Evolutionary conservation across 805 yeast species (phyloP).

Genomic region (Sugiyamaella qingdaonensis): DNA sequence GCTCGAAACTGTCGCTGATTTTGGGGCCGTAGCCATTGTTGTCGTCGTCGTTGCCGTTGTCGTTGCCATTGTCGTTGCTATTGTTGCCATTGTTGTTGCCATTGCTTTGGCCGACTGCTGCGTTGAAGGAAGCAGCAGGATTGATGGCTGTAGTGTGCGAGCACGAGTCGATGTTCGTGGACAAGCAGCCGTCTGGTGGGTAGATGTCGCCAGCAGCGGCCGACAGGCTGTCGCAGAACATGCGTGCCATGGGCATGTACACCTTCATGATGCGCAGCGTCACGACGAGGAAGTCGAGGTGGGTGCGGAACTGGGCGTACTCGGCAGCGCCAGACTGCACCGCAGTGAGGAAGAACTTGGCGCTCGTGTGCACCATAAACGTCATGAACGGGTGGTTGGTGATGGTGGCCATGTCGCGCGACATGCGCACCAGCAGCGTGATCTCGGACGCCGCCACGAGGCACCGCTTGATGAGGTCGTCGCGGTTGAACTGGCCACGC

Average conservation of each 20-base stretch:
- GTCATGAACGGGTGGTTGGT: constrained; percentile 19
- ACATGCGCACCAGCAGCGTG: constrained; percentile 21
- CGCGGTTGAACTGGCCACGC: constrained; percentile 17
- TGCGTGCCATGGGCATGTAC: constrained; percentile 9
- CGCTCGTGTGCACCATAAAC: constrained; percentile 13
- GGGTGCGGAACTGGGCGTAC: constrained; percentile 6
- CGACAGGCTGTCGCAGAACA: constrained; percentile 13
- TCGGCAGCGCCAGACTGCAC: constrained; percentile 12
- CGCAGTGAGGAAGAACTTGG: constrained; percentile 14
- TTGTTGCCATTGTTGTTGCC: background rate
- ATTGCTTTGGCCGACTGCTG: too few relatives aligned
- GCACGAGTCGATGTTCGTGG: background rate
- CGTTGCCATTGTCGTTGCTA: background rate
- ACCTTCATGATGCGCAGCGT: constrained; percentile 7
- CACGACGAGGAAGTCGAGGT: constrained; percentile 11
- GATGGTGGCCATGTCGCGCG: constrained; percentile 19
- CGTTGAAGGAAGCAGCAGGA: background rate
- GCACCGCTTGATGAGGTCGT: constrained; percentile 19
- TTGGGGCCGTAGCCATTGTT: background rate
- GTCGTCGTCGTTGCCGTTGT: background rate
- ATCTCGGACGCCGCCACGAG: constrained; percentile 22
- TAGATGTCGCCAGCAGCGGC: constrained; percentile 7
- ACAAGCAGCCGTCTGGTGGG: background rate
- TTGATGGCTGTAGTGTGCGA: background rate
- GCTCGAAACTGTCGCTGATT: background rate